Base-by-base conservation (phyloP, 495 filamentous ascomycete genomes). In the Apiosordaria backusii region DNA sequence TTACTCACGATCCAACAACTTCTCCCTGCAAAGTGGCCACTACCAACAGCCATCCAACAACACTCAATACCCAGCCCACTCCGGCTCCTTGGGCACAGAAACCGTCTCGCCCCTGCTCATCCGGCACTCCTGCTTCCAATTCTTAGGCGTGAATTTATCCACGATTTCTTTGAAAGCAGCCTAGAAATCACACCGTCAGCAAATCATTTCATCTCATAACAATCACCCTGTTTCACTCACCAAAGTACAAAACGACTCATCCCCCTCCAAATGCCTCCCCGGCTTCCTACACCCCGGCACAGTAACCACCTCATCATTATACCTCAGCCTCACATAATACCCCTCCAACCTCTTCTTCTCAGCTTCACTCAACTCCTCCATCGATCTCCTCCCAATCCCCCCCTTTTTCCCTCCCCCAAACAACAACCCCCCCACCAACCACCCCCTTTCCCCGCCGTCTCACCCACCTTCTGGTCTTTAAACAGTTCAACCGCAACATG, bases 401-500 rank as follows among this genome's bases (percentile, higher is more conserved):
- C 57, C 22, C 7, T 50, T 50, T 22, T 18, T 15, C 57, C 21
- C 57, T 27, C 21, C 4, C 23, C 57, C 22, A 4, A 15, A 4
- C 6, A 4, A 6, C 55, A 23, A 59, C 57, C 57, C 21, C 22
- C 0, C 75, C 71, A 16, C 74, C 84, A 84, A 83, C 84, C 86
- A 50, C 78, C 72, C 50, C 75, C 64, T 21, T 73, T 74, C 2
- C 62, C 26, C 1, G 71, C 35, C 16, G 9, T 71, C 69, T 50
- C 50, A 52, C 50, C 9, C 10, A 9, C 67, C 61, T 72, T 70
- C 13, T 79, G 70, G 68, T 86, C 80, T 19, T 80, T 84, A 75
- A 99, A 97, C 65, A 97, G 84, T 80, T 99, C 95, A 59, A 99
- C 79, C 25, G 95, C 95, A 63, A 99, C 85, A 61, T 92, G 92